phyloP scores from a whole-genome alignment of 305 asterid species.

The Striga hermonthica region DNA sequence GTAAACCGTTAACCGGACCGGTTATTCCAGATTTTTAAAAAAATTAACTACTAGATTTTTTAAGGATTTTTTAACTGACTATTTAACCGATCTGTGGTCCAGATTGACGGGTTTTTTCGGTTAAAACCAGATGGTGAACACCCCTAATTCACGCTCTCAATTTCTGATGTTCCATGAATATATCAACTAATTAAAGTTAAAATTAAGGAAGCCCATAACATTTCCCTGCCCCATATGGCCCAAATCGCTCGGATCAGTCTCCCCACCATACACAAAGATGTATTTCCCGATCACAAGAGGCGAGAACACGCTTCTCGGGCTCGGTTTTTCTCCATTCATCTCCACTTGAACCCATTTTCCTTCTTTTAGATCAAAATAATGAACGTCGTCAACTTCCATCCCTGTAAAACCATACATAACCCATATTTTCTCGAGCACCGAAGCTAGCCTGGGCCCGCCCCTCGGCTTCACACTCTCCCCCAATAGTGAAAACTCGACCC shows the following conservation, averaged over 20 bases:
- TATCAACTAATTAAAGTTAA: too few species aligned
- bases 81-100: too few species aligned
- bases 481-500: conserved; percentile 54
- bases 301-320: conserved; percentile 68
- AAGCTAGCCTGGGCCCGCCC: conserved; percentile 76
- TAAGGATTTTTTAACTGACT: too few species aligned
- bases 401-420: conserved; percentile 90
- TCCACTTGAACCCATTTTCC: conserved; percentile 62
- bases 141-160: too few species aligned
- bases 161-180: too few species aligned
- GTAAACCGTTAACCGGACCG: too few species aligned
- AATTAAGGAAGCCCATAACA: too few species aligned
- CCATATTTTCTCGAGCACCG: conserved; percentile 59
- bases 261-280: conserved; percentile 67
- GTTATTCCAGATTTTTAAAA: too few species aligned
- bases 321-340: conserved; percentile 72
- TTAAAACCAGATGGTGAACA: too few species aligned
- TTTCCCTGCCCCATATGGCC: conserved; percentile 89
- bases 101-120: too few species aligned
- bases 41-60: too few species aligned
- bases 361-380: conserved; percentile 46
- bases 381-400: conserved; percentile 77
- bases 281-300: conserved; percentile 50
- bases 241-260: conserved; percentile 81
- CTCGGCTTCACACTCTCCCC: conserved; percentile 68